Evolutionary conservation across 2,329 filamentous ascomycete species (phyloP), one percentile per base, ranked within the genome.

Genomic region (Clarireedia sp.): DNA sequence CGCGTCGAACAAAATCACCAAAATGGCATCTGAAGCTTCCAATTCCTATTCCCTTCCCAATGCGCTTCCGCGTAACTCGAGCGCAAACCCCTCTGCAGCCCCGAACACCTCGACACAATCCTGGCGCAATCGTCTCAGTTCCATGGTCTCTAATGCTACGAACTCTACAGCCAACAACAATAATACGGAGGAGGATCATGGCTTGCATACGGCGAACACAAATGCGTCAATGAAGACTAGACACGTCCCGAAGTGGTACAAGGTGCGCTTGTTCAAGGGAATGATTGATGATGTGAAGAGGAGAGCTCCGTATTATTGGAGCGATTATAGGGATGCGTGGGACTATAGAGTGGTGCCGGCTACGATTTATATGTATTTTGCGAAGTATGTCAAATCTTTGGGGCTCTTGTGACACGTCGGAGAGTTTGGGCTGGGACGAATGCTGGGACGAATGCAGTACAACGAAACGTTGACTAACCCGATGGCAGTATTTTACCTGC

Each of bases 331-430:
- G 17, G 90, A 95, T 74, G 90, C 90, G 1, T 94, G 88, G 88
- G 87, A 95, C 68, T 95, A 95, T 73, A 82, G 90, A 53, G 88
- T 95, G 43, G 79, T 95, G 40, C 90, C 90, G 1, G 89, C 89
- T 16, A 95, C 90, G 9, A 75, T 95, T 29, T 95, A 95, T 72
- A 95, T 95, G 88, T 95, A 94, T 74, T 95, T 95, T 78, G 89
- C 90, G 60, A 95, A 95, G 89, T 92, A 78, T 59, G 17, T 45
- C 38, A 5, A 21, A 12, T 14, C 3, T 17, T 23, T 6, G 4
- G n/a, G 26, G 29, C 14, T 40, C 26, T 23, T 41, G 4, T 5
- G 38, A 8, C 44, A 14, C 29, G 10, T 26, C 14, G 24, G 24
- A 26, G 24, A 7, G 8, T 7, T 26, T 26, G 24, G 24, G 14